Evolutionary conservation across 2,329 filamentous ascomycete genomes (phyloP).

Genomic region (Fusarium sterilihyphosum): DNA sequence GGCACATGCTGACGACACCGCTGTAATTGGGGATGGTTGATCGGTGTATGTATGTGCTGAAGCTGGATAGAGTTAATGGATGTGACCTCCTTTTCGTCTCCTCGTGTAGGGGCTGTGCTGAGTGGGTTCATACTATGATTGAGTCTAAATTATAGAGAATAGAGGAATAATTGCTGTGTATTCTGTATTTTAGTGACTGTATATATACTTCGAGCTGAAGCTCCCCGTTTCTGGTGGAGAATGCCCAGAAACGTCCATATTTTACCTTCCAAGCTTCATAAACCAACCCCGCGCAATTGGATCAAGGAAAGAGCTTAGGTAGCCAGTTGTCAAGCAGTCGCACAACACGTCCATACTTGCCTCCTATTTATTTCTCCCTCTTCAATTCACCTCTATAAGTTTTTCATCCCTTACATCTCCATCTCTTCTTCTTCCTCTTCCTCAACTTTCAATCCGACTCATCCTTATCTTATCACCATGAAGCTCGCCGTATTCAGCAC

Average conservation of each 20-base stretch:
- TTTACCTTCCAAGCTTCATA: slow-evolving; percentile 24
- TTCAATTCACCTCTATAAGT: not conserved
- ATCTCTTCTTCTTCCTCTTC: not conserved
- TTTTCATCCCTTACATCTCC: not conserved
- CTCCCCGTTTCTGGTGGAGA: slow-evolving; percentile 31
- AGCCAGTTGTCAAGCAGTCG: not conserved
- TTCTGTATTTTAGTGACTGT: not conserved
- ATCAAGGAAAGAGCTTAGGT: slow-evolving; percentile 17
- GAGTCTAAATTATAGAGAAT: not conserved
- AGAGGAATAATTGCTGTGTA: not conserved
- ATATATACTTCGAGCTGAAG: slow-evolving; percentile 5
- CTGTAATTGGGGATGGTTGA: slow-evolving; percentile 21
- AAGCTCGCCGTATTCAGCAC: slow-evolving; percentile 72
- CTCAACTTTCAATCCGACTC: not conserved
- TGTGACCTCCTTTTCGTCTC: not conserved
- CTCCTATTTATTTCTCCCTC: not conserved
- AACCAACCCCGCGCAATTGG: slow-evolving; percentile 27
- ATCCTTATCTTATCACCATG: slow-evolving; percentile 48
- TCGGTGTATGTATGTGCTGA: not conserved
- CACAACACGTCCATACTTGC: not conserved
- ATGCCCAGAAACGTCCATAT: slow-evolving; percentile 20
- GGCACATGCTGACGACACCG: slow-evolving; percentile 36
- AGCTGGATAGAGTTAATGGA: not conserved
- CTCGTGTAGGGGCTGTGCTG: not conserved
- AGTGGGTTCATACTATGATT: not conserved